Evolutionary conservation across 2,329 filamentous ascomycete species (phyloP).

Genomic region (Penicillium sp.): DNA sequence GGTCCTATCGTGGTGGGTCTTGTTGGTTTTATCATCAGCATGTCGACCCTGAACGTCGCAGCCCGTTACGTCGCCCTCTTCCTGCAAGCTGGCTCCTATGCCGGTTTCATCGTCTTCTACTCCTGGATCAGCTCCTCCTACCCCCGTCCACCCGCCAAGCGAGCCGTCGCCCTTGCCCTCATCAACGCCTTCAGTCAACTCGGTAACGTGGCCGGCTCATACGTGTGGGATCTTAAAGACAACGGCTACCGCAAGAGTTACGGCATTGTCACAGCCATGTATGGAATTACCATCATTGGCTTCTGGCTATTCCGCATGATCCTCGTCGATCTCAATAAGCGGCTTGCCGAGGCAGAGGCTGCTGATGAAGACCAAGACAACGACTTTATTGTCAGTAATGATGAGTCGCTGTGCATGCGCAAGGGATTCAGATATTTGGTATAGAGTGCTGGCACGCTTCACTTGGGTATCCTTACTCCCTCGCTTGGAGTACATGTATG

Average conservation of each 20-base stretch:
- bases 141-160: slow-evolving; percentile 74
- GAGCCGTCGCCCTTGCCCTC: slow-evolving; percentile 71
- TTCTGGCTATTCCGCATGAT: slow-evolving; percentile 54
- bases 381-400: slow-evolving; percentile 18
- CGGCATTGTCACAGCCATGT: slow-evolving; percentile 68
- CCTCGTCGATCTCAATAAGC: slow-evolving; percentile 40
- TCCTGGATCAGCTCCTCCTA: slow-evolving; percentile 49
- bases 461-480: background rate
- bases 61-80: slow-evolving; percentile 66
- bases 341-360: slow-evolving; percentile 23
- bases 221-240: slow-evolving; percentile 64
- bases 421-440: slow-evolving; percentile 35
- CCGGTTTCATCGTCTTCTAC: slow-evolving; percentile 46
- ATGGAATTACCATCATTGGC: slow-evolving; percentile 58
- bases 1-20: slow-evolving; percentile 59
- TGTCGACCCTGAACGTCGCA: slow-evolving; percentile 60
- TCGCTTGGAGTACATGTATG: background rate
- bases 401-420: slow-evolving; percentile 31
- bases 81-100: slow-evolving; percentile 62
- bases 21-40: slow-evolving; percentile 63
- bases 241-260: slow-evolving; percentile 68
- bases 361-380: slow-evolving; percentile 9
- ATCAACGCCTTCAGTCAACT: slow-evolving; percentile 71
- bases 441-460: slow-evolving; percentile 14
- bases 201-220: slow-evolving; percentile 64